Percentiles rank a stretch among this genome's conserved stretches.
These are phyloP conservation scores for Neurospora discreta DNA, from an alignment of 495 filamentous ascomycete genomes.

Conservation along the genomic window DNA sequence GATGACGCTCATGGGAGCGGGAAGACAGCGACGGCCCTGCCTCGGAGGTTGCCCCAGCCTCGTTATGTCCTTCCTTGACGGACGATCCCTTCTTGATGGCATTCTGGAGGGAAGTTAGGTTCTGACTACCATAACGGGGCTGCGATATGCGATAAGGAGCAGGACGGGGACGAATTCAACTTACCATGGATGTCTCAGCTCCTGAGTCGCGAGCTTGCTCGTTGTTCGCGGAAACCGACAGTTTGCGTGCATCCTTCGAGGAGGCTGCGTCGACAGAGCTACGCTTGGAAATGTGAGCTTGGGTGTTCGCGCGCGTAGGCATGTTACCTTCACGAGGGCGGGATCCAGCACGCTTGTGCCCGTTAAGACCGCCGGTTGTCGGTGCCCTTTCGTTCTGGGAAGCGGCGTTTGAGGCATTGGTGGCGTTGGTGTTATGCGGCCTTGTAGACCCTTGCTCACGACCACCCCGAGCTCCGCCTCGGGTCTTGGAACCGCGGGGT, in stretches of 20 bases:
- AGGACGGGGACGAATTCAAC: constrained; percentile 1
- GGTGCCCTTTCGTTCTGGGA: constrained; percentile 10
- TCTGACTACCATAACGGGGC: not conserved
- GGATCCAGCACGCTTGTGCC: constrained; percentile 5
- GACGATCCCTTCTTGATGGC: constrained; percentile 11
- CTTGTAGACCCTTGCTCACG: constrained; percentile 24
- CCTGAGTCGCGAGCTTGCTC: constrained; percentile 27
- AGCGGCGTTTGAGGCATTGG: constrained; percentile 1
- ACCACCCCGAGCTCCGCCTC: constrained; percentile 44
- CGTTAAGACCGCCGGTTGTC: constrained; percentile 2
- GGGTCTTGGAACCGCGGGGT: constrained; percentile 47
- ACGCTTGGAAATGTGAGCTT: constrained; percentile 31
- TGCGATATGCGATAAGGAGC: not conserved
- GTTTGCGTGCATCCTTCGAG: constrained; percentile 34
- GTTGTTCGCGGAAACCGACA: constrained; percentile 14
- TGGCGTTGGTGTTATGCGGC: constrained; percentile 7
- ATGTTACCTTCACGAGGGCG: constrained; percentile 17
- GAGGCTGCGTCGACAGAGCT: constrained; percentile 31
- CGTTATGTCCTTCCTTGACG: constrained; percentile 14
- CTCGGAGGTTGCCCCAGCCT: constrained; percentile 13
- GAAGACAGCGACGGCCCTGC: not conserved
- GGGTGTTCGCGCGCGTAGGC: constrained; percentile 10
- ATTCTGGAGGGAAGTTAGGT: constrained; percentile 4
- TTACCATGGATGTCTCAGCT: constrained; percentile 17
- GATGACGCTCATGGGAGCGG: constrained; percentile 13